phyloP scores from a whole-genome alignment of 2,329 filamentous ascomycete species.

The Trichoderma citrinoviride region DNA sequence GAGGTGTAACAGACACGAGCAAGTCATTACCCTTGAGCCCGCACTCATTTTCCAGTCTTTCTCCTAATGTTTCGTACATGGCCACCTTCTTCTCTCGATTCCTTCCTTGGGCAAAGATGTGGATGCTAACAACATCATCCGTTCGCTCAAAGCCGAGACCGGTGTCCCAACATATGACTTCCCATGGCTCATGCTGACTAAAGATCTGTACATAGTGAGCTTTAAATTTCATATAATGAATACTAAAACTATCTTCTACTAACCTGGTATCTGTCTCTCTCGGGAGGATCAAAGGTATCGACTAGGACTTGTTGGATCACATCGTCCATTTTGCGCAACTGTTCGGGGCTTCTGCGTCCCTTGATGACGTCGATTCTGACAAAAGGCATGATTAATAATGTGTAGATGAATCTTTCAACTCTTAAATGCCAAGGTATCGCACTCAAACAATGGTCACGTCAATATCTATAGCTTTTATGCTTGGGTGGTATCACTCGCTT shows the following conservation, averaged over 20 bases:
- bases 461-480: neutral
- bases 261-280: neutral
- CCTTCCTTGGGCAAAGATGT: neutral
- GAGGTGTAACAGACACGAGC: neutral
- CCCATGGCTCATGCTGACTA: neutral
- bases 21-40: neutral
- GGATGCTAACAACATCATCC: neutral
- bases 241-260: neutral
- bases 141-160: neutral
- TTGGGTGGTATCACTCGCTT: neutral
- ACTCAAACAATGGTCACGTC: neutral
- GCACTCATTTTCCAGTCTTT: neutral
- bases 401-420: no score
- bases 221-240: no score
- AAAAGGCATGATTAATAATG: neutral
- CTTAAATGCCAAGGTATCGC: neutral
- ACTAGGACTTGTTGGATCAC: neutral
- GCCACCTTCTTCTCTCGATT: neutral
- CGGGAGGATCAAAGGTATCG: neutral
- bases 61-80: neutral
- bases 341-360: neutral
- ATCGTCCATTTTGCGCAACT: neutral
- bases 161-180: neutral
- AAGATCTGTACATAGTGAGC: neutral
- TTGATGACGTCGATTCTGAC: neutral